Evolutionary conservation across 139 green algal species (phyloP), one percentile per base, ranked within the genome.

Genomic region (Chlorella sp.): DNA sequence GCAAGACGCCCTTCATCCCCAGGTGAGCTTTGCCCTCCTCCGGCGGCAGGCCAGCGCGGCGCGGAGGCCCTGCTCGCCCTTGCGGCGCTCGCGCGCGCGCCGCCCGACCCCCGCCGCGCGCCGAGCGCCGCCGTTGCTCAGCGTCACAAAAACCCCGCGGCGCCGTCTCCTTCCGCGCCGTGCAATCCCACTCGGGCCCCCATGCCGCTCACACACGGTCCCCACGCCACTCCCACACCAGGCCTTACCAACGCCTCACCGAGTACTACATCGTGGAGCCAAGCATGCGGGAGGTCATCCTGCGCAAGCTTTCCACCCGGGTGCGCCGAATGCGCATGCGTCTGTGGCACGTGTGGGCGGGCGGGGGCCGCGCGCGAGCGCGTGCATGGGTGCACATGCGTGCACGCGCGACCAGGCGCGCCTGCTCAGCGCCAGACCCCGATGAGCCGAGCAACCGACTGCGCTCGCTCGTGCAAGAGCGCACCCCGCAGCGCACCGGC

Each of bases 191-290:
- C n/a, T n/a, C n/a, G n/a, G n/a, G n/a, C n/a, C n/a, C n/a, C n/a
- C 27, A 14, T 42, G 33, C 58, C 41, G 58, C 6, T 38, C 60
- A 66, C 35, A 43, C 27, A 15, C 8, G 0, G 12, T 3, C 1
- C 8, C n/a, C 64, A 48, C 23, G n/a, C 11, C n/a, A 2, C 27
- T 35, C 40, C 14, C 6, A 5, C 1, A 65, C 48, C 68, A 81
- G 89, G 69, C 76, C 82, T 0, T 93, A 93, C 36, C 59, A 82
- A 41, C 55, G 73, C 11, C 68, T 93, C 59, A 56, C 56, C 3
- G 76, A 83, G n/a, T 92, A 93, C 70, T 71, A 87, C 40, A 83
- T 93, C 45, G 55, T 71, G 3, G 83, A 84, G 73, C 81, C 89
- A 2, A 61, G 41, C 36, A 60, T 74, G 15, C 33, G 40, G 5